Evolutionary conservation across 139 green algal genomes (phyloP).

Genomic region (Raphidocelis subcapitata): DNA sequence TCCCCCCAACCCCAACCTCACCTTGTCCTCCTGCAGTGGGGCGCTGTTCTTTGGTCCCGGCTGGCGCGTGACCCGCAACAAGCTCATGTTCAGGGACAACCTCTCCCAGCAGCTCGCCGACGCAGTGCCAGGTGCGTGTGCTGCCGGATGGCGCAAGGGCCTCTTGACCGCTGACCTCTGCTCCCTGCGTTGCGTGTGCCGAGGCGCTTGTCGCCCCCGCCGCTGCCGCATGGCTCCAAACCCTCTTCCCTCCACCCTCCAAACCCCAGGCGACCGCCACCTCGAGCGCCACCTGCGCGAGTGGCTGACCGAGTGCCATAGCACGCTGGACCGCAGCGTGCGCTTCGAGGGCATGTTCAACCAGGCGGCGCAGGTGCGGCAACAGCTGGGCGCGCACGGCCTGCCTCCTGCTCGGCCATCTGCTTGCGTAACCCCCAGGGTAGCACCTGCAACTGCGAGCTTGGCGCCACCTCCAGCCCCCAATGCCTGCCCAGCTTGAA

Average conservation of each 20-base stretch:
- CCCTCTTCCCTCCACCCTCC: no score
- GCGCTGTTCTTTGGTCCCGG: slow-evolving; percentile 78
- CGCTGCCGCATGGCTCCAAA: no score
- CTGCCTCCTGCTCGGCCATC: no score
- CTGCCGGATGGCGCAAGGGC: no score
- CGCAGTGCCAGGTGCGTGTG: slow-evolving; percentile 13
- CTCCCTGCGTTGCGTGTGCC: no score
- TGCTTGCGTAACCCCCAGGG: not conserved
- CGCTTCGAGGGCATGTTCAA: slow-evolving; percentile 50
- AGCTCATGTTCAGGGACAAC: slow-evolving; percentile 72
- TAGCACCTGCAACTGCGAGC: not conserved
- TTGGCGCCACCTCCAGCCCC: not conserved
- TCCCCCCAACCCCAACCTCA: not conserved
- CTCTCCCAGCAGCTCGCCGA: slow-evolving; percentile 57
- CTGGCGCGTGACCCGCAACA: slow-evolving; percentile 83
- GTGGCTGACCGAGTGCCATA: slow-evolving; percentile 72
- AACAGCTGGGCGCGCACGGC: no score
- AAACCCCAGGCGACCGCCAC: slow-evolving; percentile 43
- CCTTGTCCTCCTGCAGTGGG: slow-evolving; percentile 43
- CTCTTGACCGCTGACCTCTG: no score
- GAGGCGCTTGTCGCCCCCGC: no score
- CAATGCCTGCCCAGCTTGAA: no score
- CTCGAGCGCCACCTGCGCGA: slow-evolving; percentile 62
- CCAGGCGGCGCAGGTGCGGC: slow-evolving; percentile 42
- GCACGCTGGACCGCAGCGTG: slow-evolving; percentile 64